Evolutionary conservation across 768 basidiomycete genomes (phyloP).

Genomic region (Porpolomopsis calyptriformis): DNA sequence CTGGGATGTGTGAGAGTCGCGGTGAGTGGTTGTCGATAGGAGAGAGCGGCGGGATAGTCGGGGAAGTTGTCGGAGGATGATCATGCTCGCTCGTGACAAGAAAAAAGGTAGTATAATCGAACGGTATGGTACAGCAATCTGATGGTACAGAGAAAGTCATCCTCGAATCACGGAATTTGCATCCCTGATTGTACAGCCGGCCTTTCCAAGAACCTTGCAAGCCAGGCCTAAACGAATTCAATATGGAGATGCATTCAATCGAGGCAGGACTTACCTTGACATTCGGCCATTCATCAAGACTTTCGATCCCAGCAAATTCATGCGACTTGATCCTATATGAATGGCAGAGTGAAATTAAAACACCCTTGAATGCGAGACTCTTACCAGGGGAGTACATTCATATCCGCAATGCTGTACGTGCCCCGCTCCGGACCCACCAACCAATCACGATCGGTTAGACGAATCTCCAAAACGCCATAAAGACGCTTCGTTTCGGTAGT

Average conservation of each 20-base stretch:
- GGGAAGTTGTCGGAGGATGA: constrained; percentile 8
- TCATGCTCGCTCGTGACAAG: no score
- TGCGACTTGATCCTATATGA: constrained; percentile 56
- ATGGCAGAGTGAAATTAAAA: no score
- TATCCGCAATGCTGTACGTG: constrained; percentile 60
- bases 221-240: constrained; percentile 14
- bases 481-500: constrained; percentile 72
- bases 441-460: constrained; percentile 64
- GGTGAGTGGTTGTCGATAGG: not conserved
- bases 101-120: not conserved
- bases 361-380: no score
- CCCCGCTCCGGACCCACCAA: constrained; percentile 68
- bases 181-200: constrained; percentile 14
- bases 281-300: constrained; percentile 49
- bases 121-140: not conserved
- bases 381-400: constrained; percentile 59
- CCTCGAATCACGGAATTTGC: constrained; percentile 5
- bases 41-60: constrained; percentile 8
- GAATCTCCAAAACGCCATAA: constrained; percentile 73
- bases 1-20: constrained; percentile 4
- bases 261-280: constrained; percentile 15
- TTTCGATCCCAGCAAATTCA: constrained; percentile 38
- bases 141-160: not conserved
- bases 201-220: constrained; percentile 13
- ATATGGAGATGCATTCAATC: not conserved